Base-by-base conservation (phyloP, 179 eudicot species). In the Beta corolliflora region DNA sequence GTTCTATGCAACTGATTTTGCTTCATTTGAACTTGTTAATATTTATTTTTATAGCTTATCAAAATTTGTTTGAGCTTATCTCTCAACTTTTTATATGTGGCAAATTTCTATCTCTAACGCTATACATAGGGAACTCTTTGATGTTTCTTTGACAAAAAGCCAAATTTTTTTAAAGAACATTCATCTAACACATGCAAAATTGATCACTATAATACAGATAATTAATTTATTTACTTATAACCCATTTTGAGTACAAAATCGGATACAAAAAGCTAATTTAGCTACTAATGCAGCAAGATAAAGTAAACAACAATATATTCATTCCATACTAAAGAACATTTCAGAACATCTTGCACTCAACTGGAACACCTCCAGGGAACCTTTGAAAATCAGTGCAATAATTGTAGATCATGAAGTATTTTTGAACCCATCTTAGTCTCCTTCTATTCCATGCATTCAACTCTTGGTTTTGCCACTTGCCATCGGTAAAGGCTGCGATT, bases 341-440 rank as follows among this genome's bases (percentile, higher is more conserved):
- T 70, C 23, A 54, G 21, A 31, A 16, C 53, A 77, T 55, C 78
- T 52, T 85, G 79, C 89, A 87, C 11, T 87, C 89, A 21, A 23
- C 19, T 11, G 89, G 89, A 77, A 80, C 70, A 14, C 89, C 89
- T 44, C 74, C 76, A 23, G 89, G 87, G 18, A 85, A 87, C 14
- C 89, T 73, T 67, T 87, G 85, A 14, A 65, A 21, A 71, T 87
- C 89, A 16, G 87, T 76, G 21, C 89, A 87, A 75, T 87, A 87
- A n/a, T 84, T 85, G 72, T 87, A 87, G 50, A 87, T 85, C 89
- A 87, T 87, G 81, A 73, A 82, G 46, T 87, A 77, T 79, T 80
- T 87, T 18, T 87, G 87, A 19, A 87, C 89, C 89, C 89, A 87
- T 80, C 87, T 85, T 61, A 87, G 29, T 29, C 89, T 80, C 78